Percentiles rank a stretch among this genome's conserved stretches.
These are phyloP conservation scores for Lentinula edodes DNA, from an alignment of 768 basidiomycete genomes.

Conservation along the genomic window DNA sequence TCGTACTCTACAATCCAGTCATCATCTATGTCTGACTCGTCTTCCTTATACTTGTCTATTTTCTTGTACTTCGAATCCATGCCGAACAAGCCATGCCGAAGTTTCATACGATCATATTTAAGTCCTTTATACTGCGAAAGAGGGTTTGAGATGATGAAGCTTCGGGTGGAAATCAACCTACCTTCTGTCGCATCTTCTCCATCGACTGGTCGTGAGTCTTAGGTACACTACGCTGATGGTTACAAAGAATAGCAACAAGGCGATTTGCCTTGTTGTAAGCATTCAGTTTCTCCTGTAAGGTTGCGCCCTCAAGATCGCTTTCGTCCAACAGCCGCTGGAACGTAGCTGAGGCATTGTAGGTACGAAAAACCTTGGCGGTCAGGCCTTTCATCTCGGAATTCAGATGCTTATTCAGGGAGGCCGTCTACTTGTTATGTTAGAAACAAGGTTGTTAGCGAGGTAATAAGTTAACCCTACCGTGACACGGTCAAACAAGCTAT, in stretches of 20 bases:
- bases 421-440: constrained; percentile 50
- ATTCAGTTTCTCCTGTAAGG: constrained; percentile 93
- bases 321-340: constrained; percentile 89
- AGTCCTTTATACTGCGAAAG: constrained; percentile 67
- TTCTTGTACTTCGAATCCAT: constrained; percentile 80
- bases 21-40: constrained; percentile 93
- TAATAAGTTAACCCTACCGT: constrained; percentile 51
- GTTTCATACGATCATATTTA: constrained; percentile 97
- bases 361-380: constrained; percentile 99
- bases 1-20: constrained; percentile 85
- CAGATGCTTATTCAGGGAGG: constrained; percentile 86
- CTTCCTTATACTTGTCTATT: constrained; percentile 66
- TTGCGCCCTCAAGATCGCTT: constrained; percentile 50
- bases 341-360: constrained; percentile 95
- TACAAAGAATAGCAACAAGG: constrained; percentile 95
- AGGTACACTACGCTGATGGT: constrained; percentile 93
- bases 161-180: constrained; percentile 26
- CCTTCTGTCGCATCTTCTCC: constrained; percentile 92
- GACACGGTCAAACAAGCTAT: constrained; percentile 92
- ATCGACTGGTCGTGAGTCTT: constrained; percentile 93
- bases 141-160: constrained; percentile 1
- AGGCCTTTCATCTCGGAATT: constrained; percentile 94
- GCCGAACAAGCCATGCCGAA: constrained; percentile 81
- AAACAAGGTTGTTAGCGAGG: constrained; percentile 6
- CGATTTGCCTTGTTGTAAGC: constrained; percentile 98